A percentile compares a stretch with the other conserved stretches of the same genome.
Conservation (phyloP, 139 green algal species). For the Picochlorum sp. region DNA sequence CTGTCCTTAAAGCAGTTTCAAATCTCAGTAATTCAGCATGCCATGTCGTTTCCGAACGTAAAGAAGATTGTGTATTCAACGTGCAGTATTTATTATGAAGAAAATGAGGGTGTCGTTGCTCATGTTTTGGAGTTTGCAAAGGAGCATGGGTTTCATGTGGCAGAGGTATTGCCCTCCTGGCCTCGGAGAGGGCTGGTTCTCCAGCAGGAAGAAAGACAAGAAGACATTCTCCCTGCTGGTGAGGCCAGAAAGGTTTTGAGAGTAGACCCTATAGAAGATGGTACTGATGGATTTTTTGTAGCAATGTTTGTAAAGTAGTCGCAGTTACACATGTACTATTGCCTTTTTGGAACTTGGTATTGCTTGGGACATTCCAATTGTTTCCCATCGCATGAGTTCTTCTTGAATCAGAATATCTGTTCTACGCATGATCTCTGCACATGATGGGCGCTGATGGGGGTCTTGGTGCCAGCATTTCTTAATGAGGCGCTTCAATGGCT, state of each 20-base stretch:
- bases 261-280: slow-evolving; percentile 59
- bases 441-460: slow-evolving; percentile 41
- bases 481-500: slow-evolving; percentile 41
- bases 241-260: slow-evolving; percentile 49
- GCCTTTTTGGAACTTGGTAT: neutral
- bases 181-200: slow-evolving; percentile 38
- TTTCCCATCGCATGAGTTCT: slow-evolving; percentile 26
- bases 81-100: slow-evolving; percentile 58
- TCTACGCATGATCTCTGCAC: slow-evolving; percentile 43
- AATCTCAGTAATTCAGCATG: slow-evolving; percentile 67
- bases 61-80: slow-evolving; percentile 88
- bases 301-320: slow-evolving; percentile 57
- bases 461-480: slow-evolving; percentile 55
- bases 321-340: too few relatives aligned
- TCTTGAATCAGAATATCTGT: slow-evolving; percentile 32
- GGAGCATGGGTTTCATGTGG: slow-evolving; percentile 57
- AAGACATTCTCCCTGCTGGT: slow-evolving; percentile 17
- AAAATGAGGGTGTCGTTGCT: slow-evolving; percentile 90
- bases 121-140: slow-evolving; percentile 49
- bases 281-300: slow-evolving; percentile 88
- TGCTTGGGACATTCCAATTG: slow-evolving; percentile 2
- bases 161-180: slow-evolving; percentile 58
- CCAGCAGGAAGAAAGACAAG: slow-evolving; percentile 10
- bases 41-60: slow-evolving; percentile 67
- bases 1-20: slow-evolving; percentile 54